phyloP scores from a whole-genome alignment of 164 flowering plant species.

The Pachysandra terminalis region DNA sequence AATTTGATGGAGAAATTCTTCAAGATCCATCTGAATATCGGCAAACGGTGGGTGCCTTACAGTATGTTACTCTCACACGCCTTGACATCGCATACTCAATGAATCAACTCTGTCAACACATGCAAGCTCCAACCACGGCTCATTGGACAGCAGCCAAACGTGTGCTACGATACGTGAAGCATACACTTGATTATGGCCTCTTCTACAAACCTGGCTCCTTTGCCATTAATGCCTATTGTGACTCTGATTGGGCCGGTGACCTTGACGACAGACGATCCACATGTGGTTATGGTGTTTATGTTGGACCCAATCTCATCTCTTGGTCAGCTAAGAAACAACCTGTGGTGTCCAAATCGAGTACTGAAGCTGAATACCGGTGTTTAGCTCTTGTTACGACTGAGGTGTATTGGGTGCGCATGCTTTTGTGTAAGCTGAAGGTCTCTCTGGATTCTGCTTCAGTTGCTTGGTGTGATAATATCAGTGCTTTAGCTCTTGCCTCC shows the following conservation, averaged over 20 bases:
- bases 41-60: background rate
- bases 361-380: conserved; percentile 1
- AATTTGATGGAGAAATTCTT: background rate
- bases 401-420: too few species aligned
- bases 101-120: conserved; percentile 7
- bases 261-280: conserved; percentile 1
- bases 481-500: too few species aligned
- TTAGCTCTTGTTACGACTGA: too few species aligned
- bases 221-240: background rate
- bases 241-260: conserved; percentile 10
- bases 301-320: background rate
- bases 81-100: background rate
- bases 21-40: background rate
- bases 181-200: background rate
- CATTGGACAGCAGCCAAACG: conserved; percentile 7
- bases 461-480: too few species aligned
- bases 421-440: too few species aligned
- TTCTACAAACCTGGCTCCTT: background rate
- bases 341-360: background rate
- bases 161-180: conserved; percentile 4
- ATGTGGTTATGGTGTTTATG: conserved; percentile 1
- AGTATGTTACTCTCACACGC: conserved; percentile 4
- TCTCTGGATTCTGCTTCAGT: too few species aligned
- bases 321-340: conserved; percentile 6
- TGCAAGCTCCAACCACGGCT: conserved; percentile 4